Evolutionary conservation across 495 filamentous ascomycete species (phyloP).

Genomic region (Niebla homalea): DNA sequence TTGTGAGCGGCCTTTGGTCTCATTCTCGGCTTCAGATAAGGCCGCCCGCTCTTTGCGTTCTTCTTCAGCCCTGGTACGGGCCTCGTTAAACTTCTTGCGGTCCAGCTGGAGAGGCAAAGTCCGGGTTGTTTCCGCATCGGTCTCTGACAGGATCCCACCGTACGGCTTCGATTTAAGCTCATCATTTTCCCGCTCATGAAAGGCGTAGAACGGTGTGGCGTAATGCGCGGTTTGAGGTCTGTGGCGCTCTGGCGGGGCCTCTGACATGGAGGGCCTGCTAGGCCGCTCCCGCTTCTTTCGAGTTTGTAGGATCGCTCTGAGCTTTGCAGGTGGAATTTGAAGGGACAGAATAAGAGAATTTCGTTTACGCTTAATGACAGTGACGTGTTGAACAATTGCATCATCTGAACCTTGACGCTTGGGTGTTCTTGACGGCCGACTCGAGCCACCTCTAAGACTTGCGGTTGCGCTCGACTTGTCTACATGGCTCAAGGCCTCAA

Average conservation of each 20-base stretch:
- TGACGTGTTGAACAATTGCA: conserved; percentile 17
- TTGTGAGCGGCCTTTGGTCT: conserved; percentile 34
- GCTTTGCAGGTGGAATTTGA: conserved; percentile 42
- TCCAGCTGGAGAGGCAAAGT: conserved; percentile 72
- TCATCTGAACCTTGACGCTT: conserved; percentile 22
- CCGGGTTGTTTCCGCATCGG: conserved; percentile 79
- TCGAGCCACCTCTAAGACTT: conserved; percentile 1
- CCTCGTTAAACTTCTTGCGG: conserved; percentile 72
- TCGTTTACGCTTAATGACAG: conserved; percentile 20
- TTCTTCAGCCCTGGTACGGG: conserved; percentile 78
- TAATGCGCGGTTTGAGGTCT: conserved; percentile 39
- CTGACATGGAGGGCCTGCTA: conserved; percentile 25
- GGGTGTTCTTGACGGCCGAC: conserved; percentile 20
- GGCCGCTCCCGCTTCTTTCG: conserved; percentile 16
- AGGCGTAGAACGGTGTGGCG: conserved; percentile 65
- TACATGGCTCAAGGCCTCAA: conserved; percentile 16
- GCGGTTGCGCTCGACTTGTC: conserved; percentile 6
- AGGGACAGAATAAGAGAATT: conserved; percentile 45
- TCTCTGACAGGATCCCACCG: conserved; percentile 79
- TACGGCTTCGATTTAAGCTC: conserved; percentile 89
- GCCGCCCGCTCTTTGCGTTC: conserved; percentile 62
- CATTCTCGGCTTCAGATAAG: conserved; percentile 32
- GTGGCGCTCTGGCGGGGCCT: conserved; percentile 28
- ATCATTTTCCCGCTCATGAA: conserved; percentile 76
- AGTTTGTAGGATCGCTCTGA: conserved; percentile 42